A percentile compares a stretch with the other conserved stretches of the same genome.
Conservation (phyloP, 2,329 filamentous ascomycete genomes). For the Teratosphaeria nubilosa region DNA sequence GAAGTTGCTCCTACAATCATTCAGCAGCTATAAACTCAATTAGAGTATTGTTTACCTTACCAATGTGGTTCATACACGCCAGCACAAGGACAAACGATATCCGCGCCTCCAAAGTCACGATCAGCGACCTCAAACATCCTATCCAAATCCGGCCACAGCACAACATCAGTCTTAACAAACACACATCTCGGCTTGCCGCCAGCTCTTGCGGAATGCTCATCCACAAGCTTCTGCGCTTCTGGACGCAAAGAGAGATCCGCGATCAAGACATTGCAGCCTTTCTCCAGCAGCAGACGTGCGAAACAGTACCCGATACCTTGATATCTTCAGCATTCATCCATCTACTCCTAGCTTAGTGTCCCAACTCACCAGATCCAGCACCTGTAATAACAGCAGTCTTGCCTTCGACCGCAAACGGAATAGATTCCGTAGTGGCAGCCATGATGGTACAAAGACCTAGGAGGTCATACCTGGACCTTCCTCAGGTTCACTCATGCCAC, state of each 20-base stretch:
- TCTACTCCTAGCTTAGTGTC: not conserved
- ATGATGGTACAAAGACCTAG: constrained; percentile 4
- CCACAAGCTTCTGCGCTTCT: constrained; percentile 35
- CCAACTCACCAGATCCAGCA: constrained; percentile 30
- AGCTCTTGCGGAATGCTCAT: constrained; percentile 21
- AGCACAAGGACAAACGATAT: constrained; percentile 31
- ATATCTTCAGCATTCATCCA: not conserved
- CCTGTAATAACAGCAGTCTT: constrained; percentile 41
- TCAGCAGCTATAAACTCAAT: not conserved
- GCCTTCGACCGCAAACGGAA: constrained; percentile 30
- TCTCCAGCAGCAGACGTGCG: constrained; percentile 33
- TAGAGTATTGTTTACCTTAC: not conserved
- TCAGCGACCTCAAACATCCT: constrained; percentile 41
- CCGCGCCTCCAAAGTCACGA: constrained; percentile 36
- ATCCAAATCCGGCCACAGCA: constrained; percentile 40
- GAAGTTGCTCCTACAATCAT: constrained; percentile 33
- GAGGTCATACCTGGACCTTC: not conserved
- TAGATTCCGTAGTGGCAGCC: constrained; percentile 11
- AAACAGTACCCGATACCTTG: constrained; percentile 40
- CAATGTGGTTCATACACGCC: constrained; percentile 39
- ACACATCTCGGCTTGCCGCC: constrained; percentile 26
- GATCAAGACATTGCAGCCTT: constrained; percentile 39
- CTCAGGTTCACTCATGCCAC: not conserved
- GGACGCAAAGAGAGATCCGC: constrained; percentile 39
- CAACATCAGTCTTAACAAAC: constrained; percentile 39